Percentiles rank a stretch among this genome's conserved stretches.
Evolutionary conservation across 2,329 filamentous ascomycete genomes (phyloP).

Genomic region (Phialophora expanda): DNA sequence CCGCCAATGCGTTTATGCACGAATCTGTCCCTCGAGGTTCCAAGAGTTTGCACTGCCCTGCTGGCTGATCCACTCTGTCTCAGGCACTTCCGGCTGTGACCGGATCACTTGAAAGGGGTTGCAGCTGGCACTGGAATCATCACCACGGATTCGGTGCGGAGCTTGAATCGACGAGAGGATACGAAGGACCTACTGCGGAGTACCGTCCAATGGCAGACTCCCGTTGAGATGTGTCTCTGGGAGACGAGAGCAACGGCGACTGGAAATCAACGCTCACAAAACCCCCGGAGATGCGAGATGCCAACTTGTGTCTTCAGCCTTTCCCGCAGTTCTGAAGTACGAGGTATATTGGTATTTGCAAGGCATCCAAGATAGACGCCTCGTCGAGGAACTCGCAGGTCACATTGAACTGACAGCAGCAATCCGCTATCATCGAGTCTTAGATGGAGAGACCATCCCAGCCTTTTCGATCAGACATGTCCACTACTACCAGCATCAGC

Average conservation of each 20-base stretch:
- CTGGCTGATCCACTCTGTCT: slow-evolving; percentile 18
- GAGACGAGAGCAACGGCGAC: neutral
- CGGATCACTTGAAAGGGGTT: neutral
- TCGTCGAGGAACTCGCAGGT: no score
- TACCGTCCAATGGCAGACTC: neutral
- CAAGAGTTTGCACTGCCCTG: slow-evolving; percentile 15
- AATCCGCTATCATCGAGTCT: no score
- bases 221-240: neutral
- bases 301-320: neutral
- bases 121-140: neutral
- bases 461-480: neutral
- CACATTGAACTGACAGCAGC: no score
- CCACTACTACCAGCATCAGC: neutral
- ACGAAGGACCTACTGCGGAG: neutral
- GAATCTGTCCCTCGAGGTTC: neutral
- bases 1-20: neutral
- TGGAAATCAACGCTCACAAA: neutral
- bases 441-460: neutral
- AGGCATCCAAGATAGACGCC: no score
- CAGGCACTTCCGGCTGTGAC: slow-evolving; percentile 13
- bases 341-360: no score
- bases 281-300: neutral
- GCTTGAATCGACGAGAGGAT: neutral
- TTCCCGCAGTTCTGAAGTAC: no score
- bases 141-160: neutral